These are phyloP conservation scores for Parasitella parasitica DNA, from an alignment of 371 early-diverging fungal species.

Conservation along the genomic window DNA sequence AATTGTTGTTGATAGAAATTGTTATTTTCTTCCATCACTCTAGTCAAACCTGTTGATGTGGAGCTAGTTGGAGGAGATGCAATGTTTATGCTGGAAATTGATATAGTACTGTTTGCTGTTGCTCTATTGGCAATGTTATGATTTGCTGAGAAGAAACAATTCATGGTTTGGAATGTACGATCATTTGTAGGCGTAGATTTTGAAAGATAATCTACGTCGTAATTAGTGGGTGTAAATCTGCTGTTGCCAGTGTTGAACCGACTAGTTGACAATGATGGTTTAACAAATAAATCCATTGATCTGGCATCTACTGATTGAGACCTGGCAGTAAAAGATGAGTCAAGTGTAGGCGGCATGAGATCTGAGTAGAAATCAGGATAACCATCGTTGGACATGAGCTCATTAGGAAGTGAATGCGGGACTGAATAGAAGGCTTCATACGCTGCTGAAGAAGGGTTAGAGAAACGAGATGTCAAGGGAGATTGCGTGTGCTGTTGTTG, in stretches of 20 bases:
- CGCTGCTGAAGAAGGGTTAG: slow-evolving; percentile 26
- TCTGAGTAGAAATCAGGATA: slow-evolving; percentile 23
- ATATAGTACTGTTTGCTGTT: background rate
- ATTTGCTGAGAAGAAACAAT: slow-evolving; percentile 9
- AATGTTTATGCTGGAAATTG: slow-evolving; percentile 1
- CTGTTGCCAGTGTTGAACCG: slow-evolving; percentile 5
- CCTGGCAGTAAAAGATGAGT: slow-evolving; percentile 20
- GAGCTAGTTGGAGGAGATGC: slow-evolving; percentile 15
- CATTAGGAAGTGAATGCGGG: slow-evolving; percentile 39
- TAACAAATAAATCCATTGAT: slow-evolving; percentile 19
- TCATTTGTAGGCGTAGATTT: slow-evolving; percentile 29
- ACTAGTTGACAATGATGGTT: slow-evolving; percentile 11
- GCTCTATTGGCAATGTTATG: background rate
- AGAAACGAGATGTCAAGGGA: slow-evolving; percentile 9
- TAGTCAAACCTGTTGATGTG: slow-evolving; percentile 20
- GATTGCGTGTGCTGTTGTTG: background rate
- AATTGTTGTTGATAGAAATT: slow-evolving; percentile 4
- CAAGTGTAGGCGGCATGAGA: slow-evolving; percentile 14
- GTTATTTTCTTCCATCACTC: slow-evolving; percentile 22
- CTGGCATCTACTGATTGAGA: slow-evolving; percentile 26
- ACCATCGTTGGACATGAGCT: slow-evolving; percentile 34
- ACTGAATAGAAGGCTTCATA: slow-evolving; percentile 61
- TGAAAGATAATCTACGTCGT: slow-evolving; percentile 27
- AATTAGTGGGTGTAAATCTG: slow-evolving; percentile 13
- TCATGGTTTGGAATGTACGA: slow-evolving; percentile 13